phyloP scores from a whole-genome alignment of 257 asterid species.

The Pogostemon cablin region DNA sequence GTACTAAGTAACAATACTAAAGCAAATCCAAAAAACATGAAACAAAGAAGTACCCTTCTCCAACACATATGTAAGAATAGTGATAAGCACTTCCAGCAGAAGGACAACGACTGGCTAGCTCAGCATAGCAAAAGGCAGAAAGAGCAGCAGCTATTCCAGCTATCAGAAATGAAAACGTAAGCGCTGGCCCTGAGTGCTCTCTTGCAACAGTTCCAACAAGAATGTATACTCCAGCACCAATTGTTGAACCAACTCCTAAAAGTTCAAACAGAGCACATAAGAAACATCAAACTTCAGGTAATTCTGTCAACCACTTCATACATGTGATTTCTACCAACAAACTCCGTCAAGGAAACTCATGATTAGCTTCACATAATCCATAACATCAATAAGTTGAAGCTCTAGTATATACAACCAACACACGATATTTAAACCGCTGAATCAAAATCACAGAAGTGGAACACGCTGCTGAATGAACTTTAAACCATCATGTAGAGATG shows the following conservation, averaged over 20 bases:
- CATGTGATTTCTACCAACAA: slow-evolving; percentile 20
- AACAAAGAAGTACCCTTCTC: slow-evolving; percentile 71
- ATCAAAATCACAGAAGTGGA: not conserved
- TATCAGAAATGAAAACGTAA: slow-evolving; percentile 80
- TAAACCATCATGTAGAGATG: slow-evolving; percentile 7
- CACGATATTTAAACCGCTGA: slow-evolving; percentile 9
- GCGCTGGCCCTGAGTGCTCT: slow-evolving; percentile 96
- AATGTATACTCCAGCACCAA: slow-evolving; percentile 95
- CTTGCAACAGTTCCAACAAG: slow-evolving; percentile 96
- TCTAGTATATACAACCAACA: slow-evolving; percentile 3
- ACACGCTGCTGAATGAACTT: not conserved
- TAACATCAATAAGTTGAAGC: slow-evolving; percentile 10
- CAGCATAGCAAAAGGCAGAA: slow-evolving; percentile 95
- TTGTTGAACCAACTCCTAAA: slow-evolving; percentile 92
- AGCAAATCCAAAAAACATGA: not conserved
- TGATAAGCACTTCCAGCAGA: slow-evolving; percentile 99
- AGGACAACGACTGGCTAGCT: slow-evolving; percentile 91
- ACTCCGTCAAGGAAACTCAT: not conserved
- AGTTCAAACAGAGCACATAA: slow-evolving; percentile 32
- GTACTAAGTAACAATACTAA: slow-evolving; percentile 6
- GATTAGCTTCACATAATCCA: slow-evolving; percentile 17
- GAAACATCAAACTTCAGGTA: slow-evolving; percentile 13
- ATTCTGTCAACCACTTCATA: slow-evolving; percentile 12
- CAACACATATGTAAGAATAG: slow-evolving; percentile 89
- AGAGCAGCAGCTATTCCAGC: slow-evolving; percentile 99